phyloP scores from a whole-genome alignment of 495 filamentous ascomycete genomes.

The Hypoxylon intermedium region DNA sequence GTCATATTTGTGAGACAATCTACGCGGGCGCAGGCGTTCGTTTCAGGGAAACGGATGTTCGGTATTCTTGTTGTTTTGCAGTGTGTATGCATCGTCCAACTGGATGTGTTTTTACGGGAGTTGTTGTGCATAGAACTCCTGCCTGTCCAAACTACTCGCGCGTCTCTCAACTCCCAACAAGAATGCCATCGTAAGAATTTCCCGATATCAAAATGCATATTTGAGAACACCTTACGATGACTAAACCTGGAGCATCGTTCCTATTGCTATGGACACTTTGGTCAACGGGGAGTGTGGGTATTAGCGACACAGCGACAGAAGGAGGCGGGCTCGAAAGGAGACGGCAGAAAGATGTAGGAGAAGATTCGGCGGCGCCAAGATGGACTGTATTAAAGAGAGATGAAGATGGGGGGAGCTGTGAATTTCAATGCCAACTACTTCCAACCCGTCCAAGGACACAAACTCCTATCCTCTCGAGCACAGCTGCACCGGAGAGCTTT shows the following conservation, averaged over 20 bases:
- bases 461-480: background rate
- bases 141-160: background rate
- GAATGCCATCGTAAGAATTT: conserved; percentile 30
- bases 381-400: background rate
- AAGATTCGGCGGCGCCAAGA: background rate
- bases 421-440: background rate
- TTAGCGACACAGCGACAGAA: background rate
- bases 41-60: background rate
- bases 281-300: conserved; percentile 5
- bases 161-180: background rate
- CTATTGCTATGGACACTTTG: conserved; percentile 31
- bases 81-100: conserved; percentile 1
- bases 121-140: background rate
- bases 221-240: conserved; percentile 27
- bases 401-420: background rate
- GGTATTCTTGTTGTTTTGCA: background rate
- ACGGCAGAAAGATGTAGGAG: background rate
- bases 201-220: no score
- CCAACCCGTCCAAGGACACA: background rate
- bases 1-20: background rate
- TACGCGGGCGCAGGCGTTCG: background rate
- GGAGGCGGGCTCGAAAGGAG: background rate
- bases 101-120: background rate
- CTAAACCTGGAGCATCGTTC: conserved; percentile 12
- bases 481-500: background rate